phyloP scores from a whole-genome alignment of 2,329 filamentous ascomycete species.

The Knufia petricola region DNA sequence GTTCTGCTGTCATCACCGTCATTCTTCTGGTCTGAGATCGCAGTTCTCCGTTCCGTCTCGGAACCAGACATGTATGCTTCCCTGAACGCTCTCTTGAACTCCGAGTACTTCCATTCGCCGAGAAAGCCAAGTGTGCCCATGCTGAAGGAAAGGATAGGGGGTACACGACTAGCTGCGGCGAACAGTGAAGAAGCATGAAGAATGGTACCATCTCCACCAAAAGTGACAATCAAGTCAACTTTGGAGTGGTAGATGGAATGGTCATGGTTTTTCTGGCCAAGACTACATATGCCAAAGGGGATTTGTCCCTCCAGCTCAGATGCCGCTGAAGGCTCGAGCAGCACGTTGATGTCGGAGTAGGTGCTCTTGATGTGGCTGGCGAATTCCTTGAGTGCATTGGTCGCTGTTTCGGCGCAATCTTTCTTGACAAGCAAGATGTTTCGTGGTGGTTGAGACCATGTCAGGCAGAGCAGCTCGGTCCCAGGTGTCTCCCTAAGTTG shows the following conservation, averaged over 20 bases:
- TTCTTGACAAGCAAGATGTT: conserved; percentile 64
- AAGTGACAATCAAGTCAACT: conserved; percentile 78
- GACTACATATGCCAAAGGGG: conserved; percentile 10
- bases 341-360: conserved; percentile 70
- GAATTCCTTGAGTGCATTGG: conserved; percentile 49
- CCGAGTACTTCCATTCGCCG: conserved; percentile 90
- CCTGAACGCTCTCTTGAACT: conserved; percentile 84
- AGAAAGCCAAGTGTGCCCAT: conserved; percentile 95
- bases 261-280: conserved; percentile 9
- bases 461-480: conserved; percentile 54
- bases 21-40: conserved; percentile 37
- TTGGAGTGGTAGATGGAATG: conserved; percentile 52
- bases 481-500: conserved; percentile 15
- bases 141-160: conserved; percentile 86
- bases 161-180: conserved; percentile 68
- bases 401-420: conserved; percentile 47
- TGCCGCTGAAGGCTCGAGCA: conserved; percentile 73
- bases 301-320: conserved; percentile 50
- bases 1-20: conserved; percentile 28
- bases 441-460: conserved; percentile 58
- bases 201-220: conserved; percentile 90
- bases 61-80: conserved; percentile 83
- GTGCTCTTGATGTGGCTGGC: conserved; percentile 64
- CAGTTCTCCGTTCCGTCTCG: conserved; percentile 35
- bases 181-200: conserved; percentile 78